Base-by-base conservation (phyloP, 2,329 filamentous ascomycete genomes). In the Didymella sp. region DNA sequence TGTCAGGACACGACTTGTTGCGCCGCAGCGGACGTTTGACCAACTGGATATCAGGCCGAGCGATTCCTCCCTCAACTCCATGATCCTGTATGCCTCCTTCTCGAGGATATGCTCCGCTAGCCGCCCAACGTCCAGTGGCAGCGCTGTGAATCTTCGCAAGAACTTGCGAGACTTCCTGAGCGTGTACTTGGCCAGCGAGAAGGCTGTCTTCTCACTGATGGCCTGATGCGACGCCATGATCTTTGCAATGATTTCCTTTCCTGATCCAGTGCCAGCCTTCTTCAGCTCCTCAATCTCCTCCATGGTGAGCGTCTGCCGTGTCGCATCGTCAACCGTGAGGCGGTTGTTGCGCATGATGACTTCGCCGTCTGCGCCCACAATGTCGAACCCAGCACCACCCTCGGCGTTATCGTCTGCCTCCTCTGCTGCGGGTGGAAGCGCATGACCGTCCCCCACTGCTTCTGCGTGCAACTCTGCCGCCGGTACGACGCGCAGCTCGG, bases 121-220 rank as follows among this genome's bases (percentile, higher is more conserved):
- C 62, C 87, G 83, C 0, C 87, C 83, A 13, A 96, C 87, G 70
- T 97, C 92, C 65, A 98, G 79, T 0, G 94, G 94, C 48, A 96
- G 76, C 1, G 95, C 86, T 0, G 90, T 91, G 71, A 99, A 98
- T 12, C 92, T 84, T 68, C 90, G 88, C 62, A 98, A 84, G 74
- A 96, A 98, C 77, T 99, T 99, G 73, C 89, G 93, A 62, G 91
- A 89, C 80, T 99, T 99, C 42, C 96, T 83, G 17, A 98, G 81
- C 70, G 95, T 96, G 78, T 99, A 99, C 76, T 99, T 99, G 40
- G 94, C 93, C 56, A 97, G 81, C 2, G 92, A 96, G 71, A 96
- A 99, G 0, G 87, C 84, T 0, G 95, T 98, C 82, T 99, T 99
- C 79, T 98, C 90, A 65, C 96, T 92, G 40, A 99, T 84, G 1